Base-by-base conservation (phyloP, 1,139 yeast genomes). In the Hyphopichia burtonii region DNA sequence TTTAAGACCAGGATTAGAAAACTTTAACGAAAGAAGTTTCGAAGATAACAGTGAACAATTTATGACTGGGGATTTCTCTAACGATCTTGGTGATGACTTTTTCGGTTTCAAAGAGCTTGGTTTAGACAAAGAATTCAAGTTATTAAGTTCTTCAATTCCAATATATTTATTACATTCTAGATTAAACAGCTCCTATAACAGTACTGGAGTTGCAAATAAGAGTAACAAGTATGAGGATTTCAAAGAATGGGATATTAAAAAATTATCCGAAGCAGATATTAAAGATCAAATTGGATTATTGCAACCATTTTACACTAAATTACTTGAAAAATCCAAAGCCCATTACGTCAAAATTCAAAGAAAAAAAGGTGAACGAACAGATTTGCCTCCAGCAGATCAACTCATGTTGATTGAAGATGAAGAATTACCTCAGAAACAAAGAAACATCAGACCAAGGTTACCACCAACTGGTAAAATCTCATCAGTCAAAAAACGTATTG, bases 31-130 rank as follows among this genome's bases (percentile, higher is more conserved):
- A 56, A 76, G 79, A 44, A 86, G 84, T 52, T 93, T 93, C 61
- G 82, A 73, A 35, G 99, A 93, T 56, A 88, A 90, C 54, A 86
- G 96, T 58, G 98, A 93, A 49, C 96, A 91, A 59, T 93, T 91
- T 56, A 69, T 91, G 53, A 87, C 94, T 17, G 99, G 99, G 44
- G 97, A 90, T 55, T 94, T 93, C 59, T 85, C 96, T 1, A 86
- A 81, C 54, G 96, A 90, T 49, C 70, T 93, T 39, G 99, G 99
- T 12, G 95, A 86, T 52, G 99, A 94, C 65, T 93, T 91, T 74
- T 94, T 94, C 68, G 99, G 99, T 0, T 94, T 94, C 69, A 86
- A 80, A 56, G 98, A 91, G 52, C 72, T 94, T 38, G 99, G 99
- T 0, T 71, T 94, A 48, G 99, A 93, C 56, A 87, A 85, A 55